These are phyloP conservation scores for Clavispora carvajalis DNA, from an alignment of 805 yeast species.

Conservation along the genomic window DNA sequence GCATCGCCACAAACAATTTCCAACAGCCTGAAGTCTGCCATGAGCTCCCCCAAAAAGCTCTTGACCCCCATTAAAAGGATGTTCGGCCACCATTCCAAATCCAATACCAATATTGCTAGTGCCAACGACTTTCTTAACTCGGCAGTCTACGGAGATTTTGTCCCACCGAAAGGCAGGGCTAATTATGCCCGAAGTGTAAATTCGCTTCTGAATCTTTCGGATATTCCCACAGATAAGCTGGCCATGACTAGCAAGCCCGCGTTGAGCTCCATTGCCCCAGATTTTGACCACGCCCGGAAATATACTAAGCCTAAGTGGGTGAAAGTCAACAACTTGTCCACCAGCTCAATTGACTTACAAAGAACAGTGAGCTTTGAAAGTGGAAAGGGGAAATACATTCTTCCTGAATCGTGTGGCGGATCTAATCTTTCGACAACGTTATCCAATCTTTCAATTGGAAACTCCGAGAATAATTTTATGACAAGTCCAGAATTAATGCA, in stretches of 20 bases:
- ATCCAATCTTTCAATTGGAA: conserved; percentile 6
- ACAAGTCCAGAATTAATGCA: conserved; percentile 5
- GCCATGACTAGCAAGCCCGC: not conserved
- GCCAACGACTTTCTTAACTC: conserved; percentile 9
- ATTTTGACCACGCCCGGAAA: not conserved
- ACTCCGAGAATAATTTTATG: conserved; percentile 10
- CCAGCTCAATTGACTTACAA: conserved; percentile 1
- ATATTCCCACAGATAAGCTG: not conserved
- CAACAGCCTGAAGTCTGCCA: conserved; percentile 5
- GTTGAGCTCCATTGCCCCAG: not conserved
- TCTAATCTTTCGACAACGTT: not conserved
- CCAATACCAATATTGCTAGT: conserved; percentile 2
- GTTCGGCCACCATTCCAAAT: conserved; percentile 18
- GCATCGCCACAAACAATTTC: conserved; percentile 10
- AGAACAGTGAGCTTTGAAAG: not conserved
- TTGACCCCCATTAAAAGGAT: conserved; percentile 33
- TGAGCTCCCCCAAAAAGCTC: conserved; percentile 32
- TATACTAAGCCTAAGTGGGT: not conserved
- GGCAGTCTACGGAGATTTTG: conserved; percentile 8
- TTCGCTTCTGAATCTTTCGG: conserved; percentile 6
- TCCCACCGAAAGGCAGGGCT: conserved; percentile 8
- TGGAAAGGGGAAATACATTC: conserved; percentile 1
- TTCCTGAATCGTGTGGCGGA: not conserved
- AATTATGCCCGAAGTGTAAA: conserved; percentile 1
- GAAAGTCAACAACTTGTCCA: not conserved